Conservation (phyloP, 202 grass and related monocot genomes). For the Dendrocalamus latiflorus region DNA sequence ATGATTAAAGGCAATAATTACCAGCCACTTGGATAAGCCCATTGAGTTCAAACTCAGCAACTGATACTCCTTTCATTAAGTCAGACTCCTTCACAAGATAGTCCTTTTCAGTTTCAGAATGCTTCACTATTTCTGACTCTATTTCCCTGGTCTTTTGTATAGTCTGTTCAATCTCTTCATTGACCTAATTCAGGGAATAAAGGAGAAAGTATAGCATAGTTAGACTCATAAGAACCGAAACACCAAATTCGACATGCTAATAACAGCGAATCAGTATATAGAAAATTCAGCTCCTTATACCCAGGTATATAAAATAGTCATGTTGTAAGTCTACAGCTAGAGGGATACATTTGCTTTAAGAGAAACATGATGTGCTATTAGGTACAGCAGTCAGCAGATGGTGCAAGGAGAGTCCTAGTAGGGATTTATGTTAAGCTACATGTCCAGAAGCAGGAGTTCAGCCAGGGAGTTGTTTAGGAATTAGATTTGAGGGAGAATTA, state of each 20-base stretch:
- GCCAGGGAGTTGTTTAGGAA: not conserved
- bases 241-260: not conserved
- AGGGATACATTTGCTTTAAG: not conserved
- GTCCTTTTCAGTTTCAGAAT: slow-evolving; percentile 64
- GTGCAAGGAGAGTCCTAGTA: not conserved
- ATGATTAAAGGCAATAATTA: slow-evolving; percentile 32
- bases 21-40: slow-evolving; percentile 50
- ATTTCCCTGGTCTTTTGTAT: slow-evolving; percentile 78
- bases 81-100: slow-evolving; percentile 53
- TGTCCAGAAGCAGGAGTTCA: not conserved
- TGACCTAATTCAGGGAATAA: slow-evolving; percentile 50
- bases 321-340: slow-evolving; percentile 5
- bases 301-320: not conserved
- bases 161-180: slow-evolving; percentile 78
- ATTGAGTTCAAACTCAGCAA: slow-evolving; percentile 56
- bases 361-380: not conserved
- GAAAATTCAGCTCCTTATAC: not conserved
- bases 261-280: not conserved
- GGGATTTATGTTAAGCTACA: not conserved
- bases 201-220: not conserved
- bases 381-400: no score
- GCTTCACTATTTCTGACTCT: slow-evolving; percentile 71
- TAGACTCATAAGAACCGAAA: not conserved
- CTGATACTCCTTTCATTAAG: slow-evolving; percentile 44
- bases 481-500: not conserved